phyloP scores from a whole-genome alignment of 306 rosid species.

The Coriaria nepalensis region DNA sequence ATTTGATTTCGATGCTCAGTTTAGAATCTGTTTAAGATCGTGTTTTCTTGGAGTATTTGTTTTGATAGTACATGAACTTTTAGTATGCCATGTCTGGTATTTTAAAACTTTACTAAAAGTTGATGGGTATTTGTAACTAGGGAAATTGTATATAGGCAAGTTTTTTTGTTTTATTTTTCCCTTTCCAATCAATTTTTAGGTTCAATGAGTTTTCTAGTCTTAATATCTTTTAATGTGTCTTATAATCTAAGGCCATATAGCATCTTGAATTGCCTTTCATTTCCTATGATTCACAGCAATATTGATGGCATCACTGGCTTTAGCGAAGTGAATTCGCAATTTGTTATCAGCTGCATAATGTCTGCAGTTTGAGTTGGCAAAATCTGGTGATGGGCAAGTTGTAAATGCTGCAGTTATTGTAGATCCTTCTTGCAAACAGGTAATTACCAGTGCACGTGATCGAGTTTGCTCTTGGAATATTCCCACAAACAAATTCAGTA shows the following conservation, averaged over 20 bases:
- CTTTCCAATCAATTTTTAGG: not conserved
- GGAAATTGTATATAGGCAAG: too few species aligned
- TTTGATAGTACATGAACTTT: too few species aligned
- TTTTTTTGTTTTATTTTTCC: not conserved
- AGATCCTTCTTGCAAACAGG: slow-evolving; percentile 62
- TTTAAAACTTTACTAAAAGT: too few species aligned
- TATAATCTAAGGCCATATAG: not conserved
- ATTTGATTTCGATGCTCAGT: not conserved
- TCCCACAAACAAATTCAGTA: slow-evolving; percentile 15
- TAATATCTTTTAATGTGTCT: not conserved
- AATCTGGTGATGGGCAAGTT: slow-evolving; percentile 37
- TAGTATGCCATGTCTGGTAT: too few species aligned
- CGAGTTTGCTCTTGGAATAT: slow-evolving; percentile 33
- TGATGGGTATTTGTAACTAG: too few species aligned
- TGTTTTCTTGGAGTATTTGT: too few species aligned
- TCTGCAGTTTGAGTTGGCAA: slow-evolving; percentile 62
- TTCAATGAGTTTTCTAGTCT: too few species aligned
- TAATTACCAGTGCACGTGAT: slow-evolving; percentile 62
- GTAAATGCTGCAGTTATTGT: slow-evolving; percentile 86
- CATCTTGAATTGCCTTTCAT: slow-evolving; percentile 11
- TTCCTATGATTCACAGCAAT: slow-evolving; percentile 35
- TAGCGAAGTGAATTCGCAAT: slow-evolving; percentile 38
- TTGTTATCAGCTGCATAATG: slow-evolving; percentile 51
- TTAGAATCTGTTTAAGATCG: too few species aligned
- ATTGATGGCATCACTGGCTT: slow-evolving; percentile 87